Evolutionary conservation across 2,329 filamentous ascomycete species (phyloP), one percentile per base, ranked within the genome.

Genomic region (Cladosporium austrohemisphaericum): DNA sequence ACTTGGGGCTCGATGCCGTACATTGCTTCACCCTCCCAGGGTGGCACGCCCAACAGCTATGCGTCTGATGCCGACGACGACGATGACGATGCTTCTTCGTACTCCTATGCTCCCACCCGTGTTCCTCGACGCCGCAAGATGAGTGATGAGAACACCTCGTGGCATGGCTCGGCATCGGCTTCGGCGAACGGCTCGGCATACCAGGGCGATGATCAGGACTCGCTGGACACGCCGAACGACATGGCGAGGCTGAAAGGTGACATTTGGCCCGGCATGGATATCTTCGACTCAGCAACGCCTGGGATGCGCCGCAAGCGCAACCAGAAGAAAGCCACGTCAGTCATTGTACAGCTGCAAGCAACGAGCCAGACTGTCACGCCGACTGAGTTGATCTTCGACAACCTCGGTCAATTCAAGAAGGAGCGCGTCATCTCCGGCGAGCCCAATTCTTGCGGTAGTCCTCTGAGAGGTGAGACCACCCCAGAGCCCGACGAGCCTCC

Each of bases 241-340:
- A 68, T 64, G 41, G 72, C 66, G 51, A 79, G 74, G 60, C 74
- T 90, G 46, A 91, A 91, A 65, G 86, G 86, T 2, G 72, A 84
- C n/a, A 72, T 81, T 38, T 89, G 83, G 76, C 83, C 84, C 2
- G 87, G 87, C 14, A 91, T 91, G 86, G 79, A 80, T 46, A 76
- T 88, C n/a, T 90, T 91, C 63, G 87, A 92, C 65, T 82, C 87
- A 46, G 87, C 87, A 4, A 86, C 84, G 4, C 77, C 82, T 13
- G 80, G 85, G 53, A 85, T 86, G 76, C 84, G 81, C 58, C 78
- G 83, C 37, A 87, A 81, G 69, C 76, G 87, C 44, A 91, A 91
- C 63, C 87, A 92, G 67, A 82, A 85, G 59, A 92, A 92, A 65
- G 80, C 84, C 47, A 76, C 74, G n/a, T 83, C 81, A 1, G 82